Evolutionary conservation across 371 early-diverging fungal genomes (phyloP), one percentile per base, ranked within the genome.

Genomic region (Basidiobolus heterosporus): DNA sequence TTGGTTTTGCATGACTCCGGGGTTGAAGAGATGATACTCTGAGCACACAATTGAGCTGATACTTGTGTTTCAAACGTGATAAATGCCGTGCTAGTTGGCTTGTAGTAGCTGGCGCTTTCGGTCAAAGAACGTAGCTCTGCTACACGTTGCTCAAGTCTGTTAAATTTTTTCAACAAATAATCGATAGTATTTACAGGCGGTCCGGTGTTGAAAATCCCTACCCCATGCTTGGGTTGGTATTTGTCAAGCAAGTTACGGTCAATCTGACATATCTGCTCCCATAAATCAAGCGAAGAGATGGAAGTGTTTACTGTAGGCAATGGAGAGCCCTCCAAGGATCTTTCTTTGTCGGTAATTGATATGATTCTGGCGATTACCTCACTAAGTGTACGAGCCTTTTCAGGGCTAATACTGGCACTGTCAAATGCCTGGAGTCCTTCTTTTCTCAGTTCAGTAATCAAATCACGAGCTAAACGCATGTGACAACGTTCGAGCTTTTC

Each of bases 1-100:
- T 64, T 61, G 0, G 82, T 75, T 48, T 74, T 63, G 53, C 80
- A 76, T 6, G 76, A 66, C 45, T 82, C 79, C 0, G 86, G 81
- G 39, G 72, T 70, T 48, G 66, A 64, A 11, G 65, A 65, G 24
- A 71, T 71, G 16, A 74, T 66, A 4, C 71, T 69, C 48, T 76
- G 76, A 11, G 78, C 74, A 44, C 78, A 58, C 15, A 78, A 59
- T 42, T 75, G 73, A 18, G 62, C 61, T 23, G 57, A 47, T 38
- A 51, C 48, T 43, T 60, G 66, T 44, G 68, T 65, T 60, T 61
- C 63, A 58, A 79, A 79, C 3, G 80, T 76, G 4, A 76, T 66
- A 58, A 79, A 79, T 0, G 72, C 80, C 16, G 73, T 63, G 17
- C 62, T 62, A 7, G 75, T 75, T 0, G 72, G 69, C 51, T 58